Evolutionary conservation across 495 filamentous ascomycete genomes (phyloP), one percentile per base, ranked within the genome.

Genomic region (Glarea lozoyensis): DNA sequence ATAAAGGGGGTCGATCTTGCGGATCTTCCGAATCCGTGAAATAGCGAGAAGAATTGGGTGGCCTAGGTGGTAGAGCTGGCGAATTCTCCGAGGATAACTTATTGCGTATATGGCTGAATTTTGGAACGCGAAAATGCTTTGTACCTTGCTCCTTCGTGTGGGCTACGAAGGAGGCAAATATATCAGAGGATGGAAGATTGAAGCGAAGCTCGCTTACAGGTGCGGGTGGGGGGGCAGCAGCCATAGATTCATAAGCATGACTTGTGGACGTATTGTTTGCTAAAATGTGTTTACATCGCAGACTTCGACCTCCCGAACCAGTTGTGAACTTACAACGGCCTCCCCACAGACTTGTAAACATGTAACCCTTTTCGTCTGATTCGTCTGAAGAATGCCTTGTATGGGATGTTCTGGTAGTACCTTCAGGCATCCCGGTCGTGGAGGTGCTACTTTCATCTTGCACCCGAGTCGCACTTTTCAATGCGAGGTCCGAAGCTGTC

Each of bases 151-250:
- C 30, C 30, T 22, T 12, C 34, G 4, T 24, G 0, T 29, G 23
- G 12, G 32, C 4, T 17, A 43, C 22, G 21, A 58, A 33, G 17
- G 42, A 38, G 15, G 16, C 36, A 23, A 52, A 59, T 1, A 66
- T 17, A 19, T 63, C 56, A 27, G 55, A 54, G 9, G 69, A 72
- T 11, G 87, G 86, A 0, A 87, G 73, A 60, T 93, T 95, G 72
- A 93, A 94, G 24, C 88, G 78, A 42, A 95, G 63, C 61, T 95
- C 88, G 56, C 86, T 89, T 9, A 90, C 76, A 0, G 72, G 66
- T 13, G 32, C 47, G 9, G 54, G 40, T 2, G n/a, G 75, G 69
- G 42, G 34, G 19, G 23, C 5, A n/a, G 34, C 9, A 41, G 44
- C 31, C 56, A 30, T 53, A 43, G 13, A 61, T 62, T 25, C 65